Percentiles rank a stretch among this genome's conserved stretches.
phyloP scores from a whole-genome alignment of 1,139 yeast genomes.

The Yamadazyma blattariae region DNA sequence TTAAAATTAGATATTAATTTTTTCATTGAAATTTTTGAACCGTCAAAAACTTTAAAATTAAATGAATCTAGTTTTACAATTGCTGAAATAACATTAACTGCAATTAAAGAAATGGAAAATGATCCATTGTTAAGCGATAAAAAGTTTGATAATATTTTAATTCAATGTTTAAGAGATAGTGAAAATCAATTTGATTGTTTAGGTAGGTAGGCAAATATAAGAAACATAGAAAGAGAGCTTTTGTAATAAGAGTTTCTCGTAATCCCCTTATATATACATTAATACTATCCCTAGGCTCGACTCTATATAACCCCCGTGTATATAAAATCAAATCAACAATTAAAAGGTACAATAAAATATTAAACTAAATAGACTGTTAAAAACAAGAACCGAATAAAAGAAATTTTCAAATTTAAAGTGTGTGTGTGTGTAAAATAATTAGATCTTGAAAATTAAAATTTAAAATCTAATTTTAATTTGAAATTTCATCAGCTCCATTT shows the following conservation, averaged over 20 bases:
- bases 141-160: conserved; percentile 29
- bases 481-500: conserved; percentile 4
- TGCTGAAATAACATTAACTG: conserved; percentile 31
- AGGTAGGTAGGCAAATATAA: conserved; percentile 9
- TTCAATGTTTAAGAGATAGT: conserved; percentile 29
- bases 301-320: conserved; percentile 14
- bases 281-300: conserved; percentile 16
- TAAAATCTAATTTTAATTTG: conserved; percentile 1
- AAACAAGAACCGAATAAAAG: neutral
- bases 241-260: too few species aligned
- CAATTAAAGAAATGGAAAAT: conserved; percentile 27
- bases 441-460: neutral
- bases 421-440: conserved; percentile 8
- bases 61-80: conserved; percentile 37
- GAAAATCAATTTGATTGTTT: conserved; percentile 29
- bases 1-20: conserved; percentile 39
- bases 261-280: too few species aligned
- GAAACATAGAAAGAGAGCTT: conserved; percentile 3
- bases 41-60: conserved; percentile 31
- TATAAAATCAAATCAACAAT: conserved; percentile 3
- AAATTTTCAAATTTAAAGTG: conserved; percentile 10
- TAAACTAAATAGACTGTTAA: neutral
- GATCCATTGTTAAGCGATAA: conserved; percentile 10
- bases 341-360: neutral
- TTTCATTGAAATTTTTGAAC: conserved; percentile 40